Percentiles rank a stretch among this genome's conserved stretches.
These are phyloP conservation scores for Jimgerdemannia flammicorona DNA, from an alignment of 192 early-diverging fungal species.

Conservation along the genomic window DNA sequence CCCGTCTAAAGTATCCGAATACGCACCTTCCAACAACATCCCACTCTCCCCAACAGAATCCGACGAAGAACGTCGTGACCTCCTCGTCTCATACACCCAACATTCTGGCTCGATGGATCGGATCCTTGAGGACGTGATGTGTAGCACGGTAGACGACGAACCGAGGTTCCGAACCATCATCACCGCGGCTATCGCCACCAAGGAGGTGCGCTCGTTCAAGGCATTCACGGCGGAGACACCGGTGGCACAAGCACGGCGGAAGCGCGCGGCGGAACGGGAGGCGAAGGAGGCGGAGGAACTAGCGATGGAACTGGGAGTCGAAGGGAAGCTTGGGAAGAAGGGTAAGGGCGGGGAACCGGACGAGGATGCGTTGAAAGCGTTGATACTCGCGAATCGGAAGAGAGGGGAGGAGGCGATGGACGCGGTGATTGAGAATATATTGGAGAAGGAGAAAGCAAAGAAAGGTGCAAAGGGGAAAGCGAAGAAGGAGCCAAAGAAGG, in stretches of 20 bases:
- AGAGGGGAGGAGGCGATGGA: conserved; percentile 52
- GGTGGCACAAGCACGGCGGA: conserved; percentile 45
- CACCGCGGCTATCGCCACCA: conserved; percentile 56
- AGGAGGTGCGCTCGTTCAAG: conserved; percentile 45
- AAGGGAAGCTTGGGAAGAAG: conserved; percentile 35
- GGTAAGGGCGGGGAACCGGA: conserved; percentile 8
- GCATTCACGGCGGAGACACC: conserved; percentile 34
- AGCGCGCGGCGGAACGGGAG: conserved; percentile 52
- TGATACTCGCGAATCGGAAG: conserved; percentile 49
- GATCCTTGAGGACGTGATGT: conserved; percentile 60
- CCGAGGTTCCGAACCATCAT: conserved; percentile 59
- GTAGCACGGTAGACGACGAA: conserved; percentile 62
- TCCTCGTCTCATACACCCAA: conserved; percentile 60
- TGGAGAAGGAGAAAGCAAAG: conserved; percentile 34
- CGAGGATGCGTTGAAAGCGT: conserved; percentile 42
- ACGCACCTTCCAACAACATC: too few relatives aligned
- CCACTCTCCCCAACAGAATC: conserved; percentile 43
- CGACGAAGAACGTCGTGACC: conserved; percentile 68
- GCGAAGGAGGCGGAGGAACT: conserved; percentile 57
- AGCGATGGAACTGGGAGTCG: conserved; percentile 53
- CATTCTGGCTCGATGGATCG: conserved; percentile 67
- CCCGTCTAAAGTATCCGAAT: background rate
- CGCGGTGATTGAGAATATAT: conserved; percentile 45
- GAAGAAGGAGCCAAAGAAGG: conserved; percentile 5
- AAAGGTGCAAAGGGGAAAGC: conserved; percentile 5